phyloP scores from a whole-genome alignment of 768 basidiomycete genomes.

The Mrakia blollopis region DNA sequence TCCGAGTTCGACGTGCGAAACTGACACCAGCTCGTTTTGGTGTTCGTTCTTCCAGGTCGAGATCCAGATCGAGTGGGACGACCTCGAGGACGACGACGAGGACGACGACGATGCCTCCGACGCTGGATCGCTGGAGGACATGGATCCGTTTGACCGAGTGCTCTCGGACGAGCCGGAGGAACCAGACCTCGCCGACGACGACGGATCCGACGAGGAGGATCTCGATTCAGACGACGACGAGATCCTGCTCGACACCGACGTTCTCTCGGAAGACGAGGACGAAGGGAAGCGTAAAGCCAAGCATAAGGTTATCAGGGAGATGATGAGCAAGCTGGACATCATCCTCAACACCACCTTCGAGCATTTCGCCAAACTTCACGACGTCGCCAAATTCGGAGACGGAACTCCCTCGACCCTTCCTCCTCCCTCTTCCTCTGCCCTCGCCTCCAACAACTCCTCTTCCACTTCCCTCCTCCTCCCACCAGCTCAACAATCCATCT shows the following conservation, averaged over 20 bases:
- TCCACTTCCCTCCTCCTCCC: not conserved
- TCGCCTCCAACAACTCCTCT: not conserved
- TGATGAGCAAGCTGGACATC: constrained; percentile 86
- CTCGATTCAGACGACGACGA: constrained; percentile 57
- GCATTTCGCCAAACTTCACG: constrained; percentile 54
- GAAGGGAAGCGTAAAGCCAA: constrained; percentile 37
- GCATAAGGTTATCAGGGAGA: constrained; percentile 66
- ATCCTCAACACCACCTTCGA: constrained; percentile 80
- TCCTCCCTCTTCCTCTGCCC: too few relatives aligned
- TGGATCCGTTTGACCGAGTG: constrained; percentile 72
- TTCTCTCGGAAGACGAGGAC: constrained; percentile 39
- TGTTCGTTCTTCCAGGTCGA: constrained; percentile 62
- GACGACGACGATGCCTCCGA: constrained; percentile 32
- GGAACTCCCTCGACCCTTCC: constrained; percentile 21
- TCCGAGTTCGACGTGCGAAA: not conserved
- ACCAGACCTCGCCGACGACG: constrained; percentile 46
- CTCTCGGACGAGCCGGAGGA: constrained; percentile 40
- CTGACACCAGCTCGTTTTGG: not conserved
- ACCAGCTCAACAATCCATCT: not conserved
- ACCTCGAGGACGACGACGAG: constrained; percentile 51
- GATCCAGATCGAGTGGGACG: constrained; percentile 92
- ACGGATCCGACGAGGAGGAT: constrained; percentile 64
- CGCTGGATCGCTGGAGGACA: constrained; percentile 44
- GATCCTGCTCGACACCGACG: constrained; percentile 37
- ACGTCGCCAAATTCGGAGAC: constrained; percentile 31